These are phyloP conservation scores for Suhomyces choctaworum DNA, from an alignment of 1,139 yeast species.

Conservation along the genomic window DNA sequence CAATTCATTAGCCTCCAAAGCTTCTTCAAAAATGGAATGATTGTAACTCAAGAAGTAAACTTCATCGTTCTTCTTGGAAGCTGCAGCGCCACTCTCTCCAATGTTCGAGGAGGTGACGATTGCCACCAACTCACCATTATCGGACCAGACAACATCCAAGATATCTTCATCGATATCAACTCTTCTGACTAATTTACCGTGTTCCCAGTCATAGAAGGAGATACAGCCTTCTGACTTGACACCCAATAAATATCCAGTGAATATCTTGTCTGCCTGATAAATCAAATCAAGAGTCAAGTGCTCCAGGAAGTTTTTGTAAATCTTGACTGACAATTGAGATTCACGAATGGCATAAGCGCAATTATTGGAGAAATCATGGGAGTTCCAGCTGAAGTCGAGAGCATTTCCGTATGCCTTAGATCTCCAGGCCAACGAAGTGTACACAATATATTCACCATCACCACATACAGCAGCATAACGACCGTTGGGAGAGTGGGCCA, in stretches of 20 bases:
- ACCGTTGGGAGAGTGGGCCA: constrained; percentile 94
- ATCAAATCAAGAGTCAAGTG: constrained; percentile 64
- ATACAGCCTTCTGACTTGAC: constrained; percentile 79
- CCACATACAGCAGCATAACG: constrained; percentile 96
- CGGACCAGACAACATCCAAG: constrained; percentile 86
- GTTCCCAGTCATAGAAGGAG: constrained; percentile 92
- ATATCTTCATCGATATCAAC: constrained; percentile 75
- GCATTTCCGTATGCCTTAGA: constrained; percentile 92
- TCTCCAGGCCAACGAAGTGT: constrained; percentile 98
- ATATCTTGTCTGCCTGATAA: constrained; percentile 77
- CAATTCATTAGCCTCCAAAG: constrained; percentile 55
- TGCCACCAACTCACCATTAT: constrained; percentile 85
- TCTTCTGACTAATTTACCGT: constrained; percentile 79
- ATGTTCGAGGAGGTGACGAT: constrained; percentile 55
- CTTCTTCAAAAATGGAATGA: constrained; percentile 64
- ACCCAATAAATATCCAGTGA: constrained; percentile 84
- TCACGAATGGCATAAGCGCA: constrained; percentile 84
- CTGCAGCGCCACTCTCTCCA: constrained; percentile 19
- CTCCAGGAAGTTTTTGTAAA: constrained; percentile 84
- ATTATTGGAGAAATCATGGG: constrained; percentile 68
- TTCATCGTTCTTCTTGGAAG: constrained; percentile 48
- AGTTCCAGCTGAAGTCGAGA: constrained; percentile 86
- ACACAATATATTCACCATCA: constrained; percentile 95
- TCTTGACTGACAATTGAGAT: constrained; percentile 60
- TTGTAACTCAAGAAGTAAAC: constrained; percentile 82